Evolutionary conservation across 108 stramenopile genomes (phyloP).

Genomic region (Cyclotella choctawhatcheeana): DNA sequence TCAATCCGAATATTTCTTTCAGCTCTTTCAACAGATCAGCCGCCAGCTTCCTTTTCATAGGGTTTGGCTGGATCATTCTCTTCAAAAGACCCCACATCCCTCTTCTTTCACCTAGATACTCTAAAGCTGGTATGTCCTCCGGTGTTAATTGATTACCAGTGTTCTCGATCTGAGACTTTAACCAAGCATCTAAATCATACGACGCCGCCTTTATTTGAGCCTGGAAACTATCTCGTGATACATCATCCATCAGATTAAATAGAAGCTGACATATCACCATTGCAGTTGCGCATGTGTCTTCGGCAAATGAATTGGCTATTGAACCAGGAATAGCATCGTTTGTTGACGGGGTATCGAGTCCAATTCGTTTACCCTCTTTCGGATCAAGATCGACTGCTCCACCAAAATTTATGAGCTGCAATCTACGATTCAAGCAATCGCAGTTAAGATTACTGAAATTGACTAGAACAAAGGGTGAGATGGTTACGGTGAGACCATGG

Average conservation of each 20-base stretch:
- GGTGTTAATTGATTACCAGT: slow-evolving; percentile 45
- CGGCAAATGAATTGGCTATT: slow-evolving; percentile 57
- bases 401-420: slow-evolving; percentile 78
- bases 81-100: slow-evolving; percentile 76
- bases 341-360: slow-evolving; percentile 63
- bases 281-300: slow-evolving; percentile 72
- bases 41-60: slow-evolving; percentile 56
- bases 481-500: too few species aligned
- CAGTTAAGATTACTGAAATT: slow-evolving; percentile 71
- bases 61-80: slow-evolving; percentile 64
- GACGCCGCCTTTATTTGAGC: slow-evolving; percentile 65
- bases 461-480: slow-evolving; percentile 19
- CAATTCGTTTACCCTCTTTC: slow-evolving; percentile 55
- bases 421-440: slow-evolving; percentile 30
- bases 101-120: slow-evolving; percentile 66
- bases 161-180: slow-evolving; percentile 34
- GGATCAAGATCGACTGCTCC: slow-evolving; percentile 81
- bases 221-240: slow-evolving; percentile 61
- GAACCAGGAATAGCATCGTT: slow-evolving; percentile 78
- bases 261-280: slow-evolving; percentile 74
- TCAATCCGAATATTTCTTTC: slow-evolving; percentile 49
- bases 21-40: slow-evolving; percentile 48
- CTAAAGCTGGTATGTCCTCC: slow-evolving; percentile 66
- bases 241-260: slow-evolving; percentile 71
- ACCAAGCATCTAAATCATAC: slow-evolving; percentile 82